Conservation (phyloP, 805 yeast species). For the Monosporozyma siamensis region DNA sequence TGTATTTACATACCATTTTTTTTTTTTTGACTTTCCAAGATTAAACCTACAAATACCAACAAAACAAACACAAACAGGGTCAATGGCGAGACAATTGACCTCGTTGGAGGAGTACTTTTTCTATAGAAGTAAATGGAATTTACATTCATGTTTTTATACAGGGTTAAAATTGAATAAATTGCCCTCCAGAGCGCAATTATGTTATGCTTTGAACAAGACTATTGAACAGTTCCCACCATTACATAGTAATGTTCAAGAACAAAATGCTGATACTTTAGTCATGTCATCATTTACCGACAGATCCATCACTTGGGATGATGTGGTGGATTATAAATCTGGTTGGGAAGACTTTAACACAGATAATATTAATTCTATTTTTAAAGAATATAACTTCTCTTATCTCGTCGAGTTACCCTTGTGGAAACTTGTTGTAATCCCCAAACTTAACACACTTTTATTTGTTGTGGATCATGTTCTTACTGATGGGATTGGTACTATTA, state of each 20-base stretch:
- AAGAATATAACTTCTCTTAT: slow-evolving; percentile 13
- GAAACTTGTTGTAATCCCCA: slow-evolving; percentile 17
- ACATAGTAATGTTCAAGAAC: slow-evolving; percentile 12
- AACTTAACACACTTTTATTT: slow-evolving; percentile 12
- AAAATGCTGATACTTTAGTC: not conserved
- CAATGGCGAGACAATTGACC: slow-evolving; percentile 3
- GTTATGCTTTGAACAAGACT: slow-evolving; percentile 8
- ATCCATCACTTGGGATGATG: slow-evolving; percentile 14
- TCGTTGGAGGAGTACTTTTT: slow-evolving; percentile 18
- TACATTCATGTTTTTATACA: slow-evolving; percentile 23
- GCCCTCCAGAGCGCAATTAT: slow-evolving; percentile 10
- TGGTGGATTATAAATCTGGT: slow-evolving; percentile 12
- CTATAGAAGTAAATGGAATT: slow-evolving; percentile 17
- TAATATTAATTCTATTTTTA: slow-evolving; percentile 15
- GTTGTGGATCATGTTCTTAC: slow-evolving; percentile 20
- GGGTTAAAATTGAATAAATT: slow-evolving; percentile 15
- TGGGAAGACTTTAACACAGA: slow-evolving; percentile 11
- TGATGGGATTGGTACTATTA: slow-evolving; percentile 23
- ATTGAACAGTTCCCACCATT: slow-evolving; percentile 13
- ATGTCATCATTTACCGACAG: not conserved
- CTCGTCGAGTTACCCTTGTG: slow-evolving; percentile 17
- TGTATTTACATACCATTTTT: no score
- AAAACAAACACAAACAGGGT: no score
- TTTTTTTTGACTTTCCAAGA: no score
- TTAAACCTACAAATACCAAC: no score